Evolutionary conservation across 2,329 filamentous ascomycete genomes (phyloP), one percentile per base, ranked within the genome.

Genomic region (Allantophomopsis lycopodina): DNA sequence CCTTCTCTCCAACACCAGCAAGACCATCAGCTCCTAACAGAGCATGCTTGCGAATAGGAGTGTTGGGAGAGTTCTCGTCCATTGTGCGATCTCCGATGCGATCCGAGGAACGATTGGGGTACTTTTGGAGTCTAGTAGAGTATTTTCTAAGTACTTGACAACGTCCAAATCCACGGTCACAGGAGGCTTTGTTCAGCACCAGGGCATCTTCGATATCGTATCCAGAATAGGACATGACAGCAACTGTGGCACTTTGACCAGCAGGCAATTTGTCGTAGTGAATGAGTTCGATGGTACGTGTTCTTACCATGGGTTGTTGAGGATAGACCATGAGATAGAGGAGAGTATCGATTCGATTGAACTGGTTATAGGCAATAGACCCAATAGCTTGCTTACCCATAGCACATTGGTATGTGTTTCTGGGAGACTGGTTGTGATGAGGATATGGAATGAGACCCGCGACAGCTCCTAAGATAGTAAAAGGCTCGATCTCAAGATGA

Each of bases 301-400:
- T 94, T 56, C 94, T 94, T 45, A 96, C 89, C 81, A 98, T 91
- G 2, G 91, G 91, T 51, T 94, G 79, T 56, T 98, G 93, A 6
- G 91, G 91, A 55, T 98, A 98, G 3, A 98, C 91, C 65, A 98
- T 84, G 1, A 94, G 83, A 57, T 95, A 96, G 6, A 98, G 74
- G 13, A 98, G 69, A 0, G 89, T 96, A 55, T 98, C 91, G 58
- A 98, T 95, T 41, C 91, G 80, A 52, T 89, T 84, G 63, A 95
- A 94, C 59, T 98, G 91, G 56, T 98, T 98, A 56, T 94, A 94
- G 13, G 89, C 91, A 56, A 98, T 96, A 28, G 89, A 88, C 28
- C 91, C 91, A 57, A 98, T 96, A 32, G 91, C 91, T 82, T 98
- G 91, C 65, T 98, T 98, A 73, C 91, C 91, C 91, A 98, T 98